Conservation (phyloP, 1,284 basidiomycete species). For the Fomitopsis schrenkii region DNA sequence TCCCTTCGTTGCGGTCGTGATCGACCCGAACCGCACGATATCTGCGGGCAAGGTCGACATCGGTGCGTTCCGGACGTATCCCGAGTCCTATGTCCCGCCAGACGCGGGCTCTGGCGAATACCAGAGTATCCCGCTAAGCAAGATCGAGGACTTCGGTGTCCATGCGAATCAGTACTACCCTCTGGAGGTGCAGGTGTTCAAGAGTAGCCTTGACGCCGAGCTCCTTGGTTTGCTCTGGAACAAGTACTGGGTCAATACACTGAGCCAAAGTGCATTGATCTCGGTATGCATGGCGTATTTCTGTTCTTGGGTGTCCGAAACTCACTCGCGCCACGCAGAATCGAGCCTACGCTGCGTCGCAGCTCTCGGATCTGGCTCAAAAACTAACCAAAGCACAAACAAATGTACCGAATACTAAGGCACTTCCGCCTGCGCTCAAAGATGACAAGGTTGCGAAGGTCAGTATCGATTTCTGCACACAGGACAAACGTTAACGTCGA, state of each 20-base stretch:
- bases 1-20: constrained; percentile 98
- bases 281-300: constrained; percentile 53
- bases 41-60: constrained; percentile 98
- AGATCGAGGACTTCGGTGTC: constrained; percentile 97
- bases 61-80: constrained; percentile 96
- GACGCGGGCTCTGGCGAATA: constrained; percentile 73
- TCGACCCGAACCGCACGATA: constrained; percentile 97
- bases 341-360: constrained; percentile 86
- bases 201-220: constrained; percentile 82
- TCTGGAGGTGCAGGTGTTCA: constrained; percentile 94
- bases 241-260: constrained; percentile 98
- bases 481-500: neutral
- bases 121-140: constrained; percentile 90
- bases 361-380: constrained; percentile 83
- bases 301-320: neutral
- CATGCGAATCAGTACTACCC: constrained; percentile 97
- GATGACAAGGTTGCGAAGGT: constrained; percentile 37
- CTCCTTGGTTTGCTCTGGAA: constrained; percentile 93
- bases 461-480: neutral
- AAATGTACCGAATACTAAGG: constrained; percentile 51
- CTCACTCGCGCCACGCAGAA: constrained; percentile 50
- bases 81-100: constrained; percentile 86
- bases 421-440: constrained; percentile 46
- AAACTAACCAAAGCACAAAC: constrained; percentile 73
- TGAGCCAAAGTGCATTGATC: constrained; percentile 87